Base-by-base conservation (phyloP, 129 eudicot species). In the Flaveria trinervia region DNA sequence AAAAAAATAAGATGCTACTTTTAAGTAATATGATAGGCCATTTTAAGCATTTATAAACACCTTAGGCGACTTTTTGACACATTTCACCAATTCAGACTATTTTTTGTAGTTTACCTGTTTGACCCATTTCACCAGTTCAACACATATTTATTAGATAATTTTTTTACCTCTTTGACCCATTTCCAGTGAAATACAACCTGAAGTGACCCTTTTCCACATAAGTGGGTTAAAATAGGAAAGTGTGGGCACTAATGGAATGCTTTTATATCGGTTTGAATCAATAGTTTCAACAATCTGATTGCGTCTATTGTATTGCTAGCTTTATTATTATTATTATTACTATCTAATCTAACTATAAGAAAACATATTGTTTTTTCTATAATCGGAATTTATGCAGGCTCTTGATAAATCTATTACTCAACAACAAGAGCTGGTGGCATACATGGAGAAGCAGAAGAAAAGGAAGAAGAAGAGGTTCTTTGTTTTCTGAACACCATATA, bases 391-490 rank as follows among this genome's bases (percentile, higher is more conserved):
- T 14, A 44, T 77, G 76, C 88, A 91, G 97, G 84, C 83, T 52
- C 89, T 91, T 25, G 85, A 83, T 28, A 87, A 88, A 56, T 80
- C 96, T 7, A 74, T 81, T 46, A 45, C 26, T 17, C 82, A 60
- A 74, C 97, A 94, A 77, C 76, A 82, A 65, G 88, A 87, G 83
- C 84, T 93, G 74, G 54, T 82, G 46, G 87, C 93, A 48, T 87
- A 79, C 65, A 41, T 93, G 18, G 97, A 93, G 81, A 80, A 80
- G 74, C 92, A 88, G 84, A 87, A 85, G 84, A 90, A 83, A 68
- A 88, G 84, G 85, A 90, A 83, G 89, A 93, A 85, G 92, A 80
- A 46, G 61, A 87, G 65, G 77, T 86, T 88, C 73, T 85, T 84
- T 25, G 82, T 71, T 17, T 87, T 83, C 61, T 86, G 71, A 86